A percentile compares a stretch with the other conserved stretches of the same genome.
Evolutionary conservation across 768 basidiomycete genomes (phyloP).

Genomic region (Suillus placidus): DNA sequence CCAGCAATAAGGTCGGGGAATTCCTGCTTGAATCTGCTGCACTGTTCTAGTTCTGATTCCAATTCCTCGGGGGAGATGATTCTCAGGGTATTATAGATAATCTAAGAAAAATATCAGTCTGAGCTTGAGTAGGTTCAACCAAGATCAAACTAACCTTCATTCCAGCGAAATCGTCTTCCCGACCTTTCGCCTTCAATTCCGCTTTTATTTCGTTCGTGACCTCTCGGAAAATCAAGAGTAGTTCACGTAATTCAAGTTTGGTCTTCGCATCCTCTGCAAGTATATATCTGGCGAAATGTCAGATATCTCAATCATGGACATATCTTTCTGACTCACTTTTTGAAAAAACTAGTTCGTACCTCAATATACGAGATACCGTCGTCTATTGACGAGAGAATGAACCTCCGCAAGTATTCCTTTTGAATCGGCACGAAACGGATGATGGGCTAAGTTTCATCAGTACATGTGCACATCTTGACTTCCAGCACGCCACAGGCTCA

Average conservation of each 20-base stretch:
- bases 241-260: conserved; percentile 39
- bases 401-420: conserved; percentile 25
- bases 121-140: not conserved
- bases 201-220: conserved; percentile 39
- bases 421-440: conserved; percentile 28
- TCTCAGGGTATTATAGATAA: conserved; percentile 47
- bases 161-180: conserved; percentile 45
- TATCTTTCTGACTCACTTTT: conserved; percentile 31
- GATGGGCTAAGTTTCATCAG: conserved; percentile 32
- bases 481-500: conserved; percentile 20
- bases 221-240: conserved; percentile 37
- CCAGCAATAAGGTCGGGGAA: conserved; percentile 50
- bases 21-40: conserved; percentile 45
- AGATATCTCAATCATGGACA: not conserved
- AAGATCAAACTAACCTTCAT: conserved; percentile 34
- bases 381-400: conserved; percentile 42
- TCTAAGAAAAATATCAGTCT: conserved; percentile 23
- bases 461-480: conserved; percentile 28
- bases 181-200: conserved; percentile 37
- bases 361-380: conserved; percentile 52
- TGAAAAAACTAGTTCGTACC: conserved; percentile 42
- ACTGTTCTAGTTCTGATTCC: conserved; percentile 45
- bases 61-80: conserved; percentile 40
- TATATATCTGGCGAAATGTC: conserved; percentile 38
- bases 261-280: conserved; percentile 39